These are phyloP conservation scores for Paxillus involutus DNA, from an alignment of 768 basidiomycete species.

Conservation along the genomic window DNA sequence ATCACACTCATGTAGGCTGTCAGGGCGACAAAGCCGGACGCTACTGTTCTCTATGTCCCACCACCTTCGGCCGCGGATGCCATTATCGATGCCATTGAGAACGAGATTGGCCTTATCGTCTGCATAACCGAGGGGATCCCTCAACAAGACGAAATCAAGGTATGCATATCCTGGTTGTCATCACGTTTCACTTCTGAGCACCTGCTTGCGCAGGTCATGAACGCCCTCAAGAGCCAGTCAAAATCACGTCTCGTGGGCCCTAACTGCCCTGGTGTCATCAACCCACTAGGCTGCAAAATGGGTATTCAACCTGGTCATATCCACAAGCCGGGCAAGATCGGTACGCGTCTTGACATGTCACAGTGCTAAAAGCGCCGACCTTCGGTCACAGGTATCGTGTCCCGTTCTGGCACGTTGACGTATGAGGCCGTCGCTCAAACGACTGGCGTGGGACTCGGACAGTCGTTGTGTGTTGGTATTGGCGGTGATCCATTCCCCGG, in stretches of 20 bases:
- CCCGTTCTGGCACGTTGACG: slow-evolving; percentile 93
- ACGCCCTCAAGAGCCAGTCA: slow-evolving; percentile 91
- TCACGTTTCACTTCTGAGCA: slow-evolving; percentile 1
- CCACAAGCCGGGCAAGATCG: slow-evolving; percentile 94
- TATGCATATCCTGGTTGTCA: slow-evolving; percentile 31
- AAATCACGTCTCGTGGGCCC: slow-evolving; percentile 96
- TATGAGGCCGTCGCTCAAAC: slow-evolving; percentile 99
- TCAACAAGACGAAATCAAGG: slow-evolving; percentile 93
- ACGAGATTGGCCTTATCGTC: slow-evolving; percentile 96
- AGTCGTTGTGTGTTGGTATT: slow-evolving; percentile 95
- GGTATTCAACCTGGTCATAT: slow-evolving; percentile 98
- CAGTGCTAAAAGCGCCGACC: background rate
- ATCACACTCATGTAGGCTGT: slow-evolving; percentile 63
- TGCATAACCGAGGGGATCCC: slow-evolving; percentile 99
- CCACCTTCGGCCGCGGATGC: slow-evolving; percentile 96
- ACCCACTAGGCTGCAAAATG: slow-evolving; percentile 98
- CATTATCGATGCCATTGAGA: slow-evolving; percentile 98
- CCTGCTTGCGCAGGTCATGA: slow-evolving; percentile 63
- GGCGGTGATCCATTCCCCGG: slow-evolving; percentile 98
- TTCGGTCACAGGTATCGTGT: slow-evolving; percentile 72
- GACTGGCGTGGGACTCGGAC: slow-evolving; percentile 92
- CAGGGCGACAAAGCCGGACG: slow-evolving; percentile 82
- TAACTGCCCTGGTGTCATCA: slow-evolving; percentile 98
- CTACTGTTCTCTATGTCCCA: slow-evolving; percentile 95
- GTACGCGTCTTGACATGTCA: slow-evolving; percentile 40